Evolutionary conservation across 495 filamentous ascomycete species (phyloP).

Genomic region (Daldinia concentrica): DNA sequence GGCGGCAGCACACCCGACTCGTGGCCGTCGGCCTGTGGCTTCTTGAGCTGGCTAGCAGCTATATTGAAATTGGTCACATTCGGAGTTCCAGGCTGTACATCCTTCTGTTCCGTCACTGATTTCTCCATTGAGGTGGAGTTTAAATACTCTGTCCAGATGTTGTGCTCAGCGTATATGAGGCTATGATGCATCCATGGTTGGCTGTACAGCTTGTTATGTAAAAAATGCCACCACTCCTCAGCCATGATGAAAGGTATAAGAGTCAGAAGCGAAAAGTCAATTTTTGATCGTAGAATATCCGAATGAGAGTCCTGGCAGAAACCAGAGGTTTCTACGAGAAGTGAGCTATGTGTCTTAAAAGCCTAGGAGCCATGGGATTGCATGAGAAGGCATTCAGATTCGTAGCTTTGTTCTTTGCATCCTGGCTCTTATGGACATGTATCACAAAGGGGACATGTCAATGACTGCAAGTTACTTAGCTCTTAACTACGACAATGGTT

Average conservation of each 20-base stretch:
- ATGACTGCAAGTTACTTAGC: slow-evolving; percentile 6
- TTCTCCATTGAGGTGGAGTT: not conserved
- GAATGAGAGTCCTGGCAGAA: not conserved
- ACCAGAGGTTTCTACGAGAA: not conserved
- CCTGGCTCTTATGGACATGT: not conserved
- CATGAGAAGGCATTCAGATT: not conserved
- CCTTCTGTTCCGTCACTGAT: not conserved
- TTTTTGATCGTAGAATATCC: not conserved
- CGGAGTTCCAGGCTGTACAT: not conserved
- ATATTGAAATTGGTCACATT: not conserved
- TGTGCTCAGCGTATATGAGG: not conserved
- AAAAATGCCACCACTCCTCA: not conserved
- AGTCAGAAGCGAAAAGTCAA: not conserved
- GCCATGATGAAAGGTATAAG: not conserved
- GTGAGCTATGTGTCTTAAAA: not conserved
- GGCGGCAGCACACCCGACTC: not conserved
- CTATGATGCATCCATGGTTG: not conserved
- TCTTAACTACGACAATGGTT: not conserved
- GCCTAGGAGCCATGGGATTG: not conserved
- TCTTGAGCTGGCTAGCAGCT: not conserved
- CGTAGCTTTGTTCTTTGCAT: slow-evolving; percentile 2
- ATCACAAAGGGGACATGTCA: not conserved
- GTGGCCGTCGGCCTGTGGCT: not conserved
- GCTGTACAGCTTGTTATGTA: not conserved
- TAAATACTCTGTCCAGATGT: not conserved